Evolutionary conservation across 1,284 basidiomycete species (phyloP).

Genomic region (Xerocomus minutiporus): DNA sequence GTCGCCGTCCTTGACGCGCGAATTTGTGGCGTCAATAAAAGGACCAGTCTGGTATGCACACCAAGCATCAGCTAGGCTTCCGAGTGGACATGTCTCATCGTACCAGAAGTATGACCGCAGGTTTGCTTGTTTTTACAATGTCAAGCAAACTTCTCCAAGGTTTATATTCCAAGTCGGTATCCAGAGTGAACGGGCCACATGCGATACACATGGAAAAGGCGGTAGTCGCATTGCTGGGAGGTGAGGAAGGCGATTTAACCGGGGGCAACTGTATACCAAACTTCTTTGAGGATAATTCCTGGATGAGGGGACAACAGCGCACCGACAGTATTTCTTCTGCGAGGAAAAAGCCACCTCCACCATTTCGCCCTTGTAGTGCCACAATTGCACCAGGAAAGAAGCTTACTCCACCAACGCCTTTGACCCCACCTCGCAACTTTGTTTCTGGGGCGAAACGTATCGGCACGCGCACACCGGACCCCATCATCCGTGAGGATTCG

Average conservation of each 20-base stretch:
- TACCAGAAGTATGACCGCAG: constrained; percentile 79
- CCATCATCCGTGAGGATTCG: constrained; percentile 78
- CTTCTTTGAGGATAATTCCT: neutral
- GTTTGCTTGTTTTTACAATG: constrained; percentile 55
- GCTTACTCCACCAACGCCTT: constrained; percentile 64
- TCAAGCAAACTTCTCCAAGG: constrained; percentile 63
- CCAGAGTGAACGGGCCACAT: constrained; percentile 79
- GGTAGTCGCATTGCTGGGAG: constrained; percentile 36
- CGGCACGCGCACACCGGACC: constrained; percentile 66
- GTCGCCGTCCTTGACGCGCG: constrained; percentile 68
- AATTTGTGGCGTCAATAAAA: constrained; percentile 79
- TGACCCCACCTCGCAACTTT: constrained; percentile 61
- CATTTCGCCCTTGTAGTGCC: constrained; percentile 87
- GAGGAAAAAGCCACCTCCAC: constrained; percentile 82
- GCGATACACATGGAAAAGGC: constrained; percentile 66
- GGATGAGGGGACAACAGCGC: constrained; percentile 14
- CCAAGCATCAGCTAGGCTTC: constrained; percentile 1
- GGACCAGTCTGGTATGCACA: constrained; percentile 69
- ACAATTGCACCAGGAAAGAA: constrained; percentile 90
- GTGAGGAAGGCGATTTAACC: constrained; percentile 37
- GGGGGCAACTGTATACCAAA: constrained; percentile 42
- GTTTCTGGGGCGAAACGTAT: constrained; percentile 66
- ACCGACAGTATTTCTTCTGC: constrained; percentile 82
- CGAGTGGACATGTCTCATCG: constrained; percentile 22
- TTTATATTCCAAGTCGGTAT: constrained; percentile 71